Conservation (phyloP, 1,284 basidiomycete species). For the Papiliotrema laurentii region DNA sequence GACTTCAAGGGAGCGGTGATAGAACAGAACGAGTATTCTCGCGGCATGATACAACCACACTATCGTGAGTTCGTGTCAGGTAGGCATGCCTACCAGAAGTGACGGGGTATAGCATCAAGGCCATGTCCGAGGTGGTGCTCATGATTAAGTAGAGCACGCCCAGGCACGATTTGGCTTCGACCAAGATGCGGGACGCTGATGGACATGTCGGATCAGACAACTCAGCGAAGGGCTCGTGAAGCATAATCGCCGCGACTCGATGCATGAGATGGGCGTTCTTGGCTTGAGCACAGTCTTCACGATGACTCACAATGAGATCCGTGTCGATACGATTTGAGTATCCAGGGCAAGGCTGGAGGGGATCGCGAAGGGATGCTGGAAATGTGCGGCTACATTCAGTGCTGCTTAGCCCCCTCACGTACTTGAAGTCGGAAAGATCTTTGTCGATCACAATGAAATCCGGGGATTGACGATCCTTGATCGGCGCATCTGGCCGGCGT, state of each 20-base stretch:
- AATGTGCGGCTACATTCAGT: conserved; percentile 19
- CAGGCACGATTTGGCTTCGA: conserved; percentile 25
- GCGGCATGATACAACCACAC: conserved; percentile 27
- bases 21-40: conserved; percentile 31
- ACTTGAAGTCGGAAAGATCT: conserved; percentile 25
- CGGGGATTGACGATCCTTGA: conserved; percentile 3
- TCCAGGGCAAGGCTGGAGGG: conserved; percentile 23
- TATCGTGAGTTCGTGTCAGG: conserved; percentile 1
- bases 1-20: conserved; percentile 23
- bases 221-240: conserved; percentile 41
- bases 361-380: conserved; percentile 30
- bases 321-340: conserved; percentile 28
- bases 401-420: not conserved
- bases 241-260: conserved; percentile 31
- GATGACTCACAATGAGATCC: conserved; percentile 29
- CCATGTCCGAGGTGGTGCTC: conserved; percentile 29
- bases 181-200: conserved; percentile 23
- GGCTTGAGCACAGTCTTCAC: not conserved
- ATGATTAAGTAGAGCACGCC: conserved; percentile 28
- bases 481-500: not conserved
- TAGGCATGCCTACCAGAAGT: conserved; percentile 25
- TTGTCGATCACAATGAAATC: conserved; percentile 28
- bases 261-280: conserved; percentile 31
- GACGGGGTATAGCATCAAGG: conserved; percentile 20
- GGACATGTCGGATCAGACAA: conserved; percentile 20